Evolutionary conservation across 768 basidiomycete species (phyloP).

Genomic region (Collybia nuda): DNA sequence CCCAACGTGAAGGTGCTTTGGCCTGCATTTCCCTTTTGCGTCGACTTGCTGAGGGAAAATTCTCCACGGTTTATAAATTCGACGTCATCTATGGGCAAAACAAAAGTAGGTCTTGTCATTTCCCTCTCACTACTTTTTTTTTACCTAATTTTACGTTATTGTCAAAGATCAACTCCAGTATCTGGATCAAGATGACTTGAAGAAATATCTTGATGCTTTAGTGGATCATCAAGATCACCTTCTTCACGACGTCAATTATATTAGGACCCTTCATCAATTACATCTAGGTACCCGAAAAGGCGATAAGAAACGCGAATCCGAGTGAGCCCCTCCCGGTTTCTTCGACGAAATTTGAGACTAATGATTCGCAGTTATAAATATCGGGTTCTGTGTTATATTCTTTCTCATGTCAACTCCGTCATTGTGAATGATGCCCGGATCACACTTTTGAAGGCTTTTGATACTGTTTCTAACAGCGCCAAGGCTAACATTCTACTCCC

Average conservation of each 20-base stretch:
- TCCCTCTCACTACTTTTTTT: constrained; percentile 6
- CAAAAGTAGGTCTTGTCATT: constrained; percentile 42
- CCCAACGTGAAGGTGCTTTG: constrained; percentile 50
- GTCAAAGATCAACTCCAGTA: constrained; percentile 59
- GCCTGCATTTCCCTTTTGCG: constrained; percentile 54
- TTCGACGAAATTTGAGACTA: background rate
- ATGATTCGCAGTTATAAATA: constrained; percentile 57
- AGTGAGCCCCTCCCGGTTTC: constrained; percentile 36
- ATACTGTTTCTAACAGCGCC: constrained; percentile 44
- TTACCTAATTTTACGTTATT: background rate
- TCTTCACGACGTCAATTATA: constrained; percentile 55
- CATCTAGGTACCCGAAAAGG: constrained; percentile 44
- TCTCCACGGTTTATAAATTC: constrained; percentile 64
- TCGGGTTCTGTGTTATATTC: constrained; percentile 70
- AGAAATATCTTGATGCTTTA: constrained; percentile 55
- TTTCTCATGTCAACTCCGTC: constrained; percentile 76
- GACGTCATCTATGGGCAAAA: constrained; percentile 70
- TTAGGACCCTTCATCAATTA: constrained; percentile 60
- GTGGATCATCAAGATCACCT: constrained; percentile 53
- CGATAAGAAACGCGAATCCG: constrained; percentile 55
- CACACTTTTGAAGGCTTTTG: constrained; percentile 48
- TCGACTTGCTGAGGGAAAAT: constrained; percentile 38
- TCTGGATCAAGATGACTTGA: constrained; percentile 62
- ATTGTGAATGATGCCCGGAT: constrained; percentile 46
- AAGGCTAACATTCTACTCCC: constrained; percentile 59